Evolutionary conservation across 768 basidiomycete genomes (phyloP), one percentile per base, ranked within the genome.

Genomic region (Leccinum subtestaceum): DNA sequence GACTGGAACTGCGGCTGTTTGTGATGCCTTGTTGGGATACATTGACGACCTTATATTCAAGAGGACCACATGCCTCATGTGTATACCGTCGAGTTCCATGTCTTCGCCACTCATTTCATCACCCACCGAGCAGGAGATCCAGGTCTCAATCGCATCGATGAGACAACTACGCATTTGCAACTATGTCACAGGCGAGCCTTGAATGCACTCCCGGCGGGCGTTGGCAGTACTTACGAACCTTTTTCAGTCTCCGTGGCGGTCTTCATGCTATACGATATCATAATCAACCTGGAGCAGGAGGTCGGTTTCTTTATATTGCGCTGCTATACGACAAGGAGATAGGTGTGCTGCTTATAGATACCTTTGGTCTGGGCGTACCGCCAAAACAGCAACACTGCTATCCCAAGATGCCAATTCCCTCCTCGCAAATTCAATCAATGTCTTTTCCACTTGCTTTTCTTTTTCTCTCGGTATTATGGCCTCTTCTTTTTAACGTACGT

Each of bases 381-480:
- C 45, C 54, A 17, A 21, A 43, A 51, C 17, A 10, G 25, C 13
- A 25, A 56, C 9, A 10, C 8, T 6, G 2, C 31, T 29, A 10
- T 21, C n/a, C 32, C 54, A 15, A 21, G 46, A 9, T 45, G 4
- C 19, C n/a, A 23, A 25, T 45, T 3, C 21, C n/a, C 45, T 27
- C 45, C 45, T 31, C 49, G 29, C 13, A 59, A 36, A 34, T 13
- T 31, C n/a, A 62, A 55, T 21, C 60, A n/a, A 21, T 12, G 56
- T 15, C 13, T 70, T 31, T 11, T 70, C n/a, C 56, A 32, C 32
- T 15, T 55, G 2, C 55, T 69, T 27, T 69, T 67, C 50, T 45
- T 70, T 27, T 65, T 69, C 34, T 53, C 66, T 21, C 65, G 68
- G 21, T 69, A 70, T 50, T 69, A 69, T 19, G 67, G 68, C 12